These are phyloP conservation scores for Penicillium lagena DNA, from an alignment of 495 filamentous ascomycete genomes.

Conservation along the genomic window DNA sequence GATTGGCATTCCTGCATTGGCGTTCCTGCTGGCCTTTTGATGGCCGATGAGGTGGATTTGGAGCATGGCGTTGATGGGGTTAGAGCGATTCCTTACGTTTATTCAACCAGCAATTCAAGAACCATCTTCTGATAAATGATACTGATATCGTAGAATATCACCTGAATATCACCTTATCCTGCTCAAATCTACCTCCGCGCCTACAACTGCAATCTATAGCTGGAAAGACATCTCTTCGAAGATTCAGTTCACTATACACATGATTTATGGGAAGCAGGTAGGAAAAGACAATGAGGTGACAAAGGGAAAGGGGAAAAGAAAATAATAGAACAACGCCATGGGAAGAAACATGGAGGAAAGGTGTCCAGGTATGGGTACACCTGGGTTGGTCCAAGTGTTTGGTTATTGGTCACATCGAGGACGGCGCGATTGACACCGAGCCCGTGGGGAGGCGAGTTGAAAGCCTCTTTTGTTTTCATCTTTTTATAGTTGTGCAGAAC, in stretches of 20 bases:
- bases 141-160: too few relatives aligned
- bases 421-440: constrained; percentile 1
- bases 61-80: too few relatives aligned
- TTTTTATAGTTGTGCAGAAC: constrained; percentile 17
- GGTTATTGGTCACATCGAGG: constrained; percentile 9
- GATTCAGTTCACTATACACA: constrained; percentile 29
- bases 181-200: too few relatives aligned
- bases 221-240: constrained; percentile 9
- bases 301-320: constrained; percentile 15
- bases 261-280: constrained; percentile 19
- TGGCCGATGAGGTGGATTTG: too few relatives aligned
- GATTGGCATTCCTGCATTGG: too few relatives aligned
- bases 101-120: too few relatives aligned
- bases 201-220: too few relatives aligned
- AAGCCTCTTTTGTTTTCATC: constrained; percentile 16
- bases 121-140: too few relatives aligned
- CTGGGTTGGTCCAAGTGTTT: constrained; percentile 14
- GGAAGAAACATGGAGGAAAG: constrained; percentile 20
- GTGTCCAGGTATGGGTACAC: constrained; percentile 14
- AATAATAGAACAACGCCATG: constrained; percentile 31
- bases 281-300: constrained; percentile 13
- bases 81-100: too few relatives aligned
- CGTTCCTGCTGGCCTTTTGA: too few relatives aligned
- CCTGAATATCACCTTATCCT: too few relatives aligned
- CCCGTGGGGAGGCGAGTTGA: constrained; percentile 16